Evolutionary conservation across 2,329 filamentous ascomycete species (phyloP), one percentile per base, ranked within the genome.

Genomic region (Neoascochyta sp.): DNA sequence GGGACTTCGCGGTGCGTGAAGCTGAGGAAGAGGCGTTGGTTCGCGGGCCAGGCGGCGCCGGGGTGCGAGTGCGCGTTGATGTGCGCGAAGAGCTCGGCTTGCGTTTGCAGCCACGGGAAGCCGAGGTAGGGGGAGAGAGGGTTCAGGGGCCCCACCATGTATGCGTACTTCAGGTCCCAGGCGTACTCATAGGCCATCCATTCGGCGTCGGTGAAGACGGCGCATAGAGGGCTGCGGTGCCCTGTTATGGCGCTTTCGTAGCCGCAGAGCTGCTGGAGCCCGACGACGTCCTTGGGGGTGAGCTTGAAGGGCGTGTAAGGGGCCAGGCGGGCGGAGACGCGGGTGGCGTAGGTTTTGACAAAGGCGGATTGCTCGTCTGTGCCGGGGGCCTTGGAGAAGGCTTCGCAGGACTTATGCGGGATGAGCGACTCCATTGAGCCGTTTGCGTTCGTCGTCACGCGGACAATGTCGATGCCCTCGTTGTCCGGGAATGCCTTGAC

Each of bases 1-100:
- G 79, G 80, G 3, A 83, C 65, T 54, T 83, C 79, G 9, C 80
- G 73, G 51, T 83, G 80, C 0, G 80, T 83, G 61, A 83, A 83
- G 36, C 75, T 77, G 20, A 83, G 67, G 48, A 78, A 80, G 10
- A 83, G 67, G 26, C 81, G 76, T 48, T 83, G 71, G 12, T 60
- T 52, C 7, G 50, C 43, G 2, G 52, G 29, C 58, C 59, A 32
- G 35, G 50, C 39, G 39, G 56, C 31, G 72, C 54, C 18, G 74
- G 62, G 2, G 53, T 55, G 29, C 73, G 63, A 15, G 60, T 53
- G 45, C 22, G 41, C 29, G 11, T 42, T 31, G 16, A 57, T 57
- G 16, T 52, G 43, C 10, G 31, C 16, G 29, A 57, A 57, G 16
- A 57, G 29, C 9, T 55, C 48, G 0, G 75, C 65, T 2, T 77